These are phyloP conservation scores for Sisymbrium irio DNA, from an alignment of 345 rosid species.

Conservation along the genomic window DNA sequence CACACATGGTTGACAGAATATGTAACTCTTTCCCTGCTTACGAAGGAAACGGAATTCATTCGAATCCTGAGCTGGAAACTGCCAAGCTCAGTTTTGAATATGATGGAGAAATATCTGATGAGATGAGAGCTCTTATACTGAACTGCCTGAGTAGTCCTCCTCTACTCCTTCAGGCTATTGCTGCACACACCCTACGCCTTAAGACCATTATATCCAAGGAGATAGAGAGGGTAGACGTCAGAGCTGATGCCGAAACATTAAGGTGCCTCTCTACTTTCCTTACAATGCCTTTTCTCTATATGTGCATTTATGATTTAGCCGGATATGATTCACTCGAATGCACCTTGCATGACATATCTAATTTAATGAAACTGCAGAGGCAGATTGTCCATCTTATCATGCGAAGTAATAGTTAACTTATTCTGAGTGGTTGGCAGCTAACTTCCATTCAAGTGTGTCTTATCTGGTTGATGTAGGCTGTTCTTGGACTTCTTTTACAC, in stretches of 20 bases:
- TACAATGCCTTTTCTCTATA: slow-evolving; percentile 5
- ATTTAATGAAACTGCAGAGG: background rate
- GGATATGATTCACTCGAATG: background rate
- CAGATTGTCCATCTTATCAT: background rate
- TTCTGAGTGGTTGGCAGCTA: slow-evolving; percentile 19
- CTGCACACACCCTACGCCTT: slow-evolving; percentile 57
- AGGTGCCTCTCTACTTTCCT: slow-evolving; percentile 39
- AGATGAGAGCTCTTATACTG: slow-evolving; percentile 55
- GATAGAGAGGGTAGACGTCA: slow-evolving; percentile 73
- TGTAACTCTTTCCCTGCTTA: slow-evolving; percentile 75
- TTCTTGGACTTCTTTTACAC: slow-evolving; percentile 1
- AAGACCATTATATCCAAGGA: slow-evolving; percentile 62
- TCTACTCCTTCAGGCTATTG: slow-evolving; percentile 66
- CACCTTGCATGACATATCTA: background rate
- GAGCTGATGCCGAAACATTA: slow-evolving; percentile 84
- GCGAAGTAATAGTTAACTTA: background rate
- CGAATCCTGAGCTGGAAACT: slow-evolving; percentile 66
- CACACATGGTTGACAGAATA: slow-evolving; percentile 59
- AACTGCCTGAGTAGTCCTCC: slow-evolving; percentile 76
- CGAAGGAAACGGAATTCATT: slow-evolving; percentile 81
- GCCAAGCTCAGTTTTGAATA: slow-evolving; percentile 69
- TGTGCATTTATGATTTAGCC: background rate
- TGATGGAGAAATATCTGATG: slow-evolving; percentile 72
- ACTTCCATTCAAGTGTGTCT: background rate
- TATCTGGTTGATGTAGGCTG: background rate